Evolutionary conservation across 164 flowering plant species (phyloP).

Genomic region (Piper longum): DNA sequence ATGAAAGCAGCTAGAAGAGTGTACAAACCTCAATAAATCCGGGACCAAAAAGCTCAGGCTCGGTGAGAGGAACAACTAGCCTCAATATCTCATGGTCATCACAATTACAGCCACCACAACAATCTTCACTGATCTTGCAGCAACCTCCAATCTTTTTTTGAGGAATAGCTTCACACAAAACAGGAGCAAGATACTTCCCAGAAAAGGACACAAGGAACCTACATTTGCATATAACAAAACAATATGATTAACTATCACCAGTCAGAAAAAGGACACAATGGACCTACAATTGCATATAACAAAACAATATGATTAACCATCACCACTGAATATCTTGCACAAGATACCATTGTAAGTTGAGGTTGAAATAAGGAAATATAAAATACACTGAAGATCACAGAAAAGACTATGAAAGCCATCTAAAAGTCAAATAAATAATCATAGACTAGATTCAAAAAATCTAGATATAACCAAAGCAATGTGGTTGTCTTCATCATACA

Average conservation of each 20-base stretch:
- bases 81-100: conserved; percentile 38
- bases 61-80: conserved; percentile 41
- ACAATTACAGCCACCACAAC: conserved; percentile 11
- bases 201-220: conserved; percentile 84
- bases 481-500: too few relatives aligned
- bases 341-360: not conserved
- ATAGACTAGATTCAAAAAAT: too few relatives aligned
- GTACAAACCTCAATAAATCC: conserved; percentile 82
- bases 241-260: too few relatives aligned
- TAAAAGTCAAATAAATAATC: too few relatives aligned
- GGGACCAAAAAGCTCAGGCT: conserved; percentile 54
- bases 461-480: too few relatives aligned
- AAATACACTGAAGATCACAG: too few relatives aligned
- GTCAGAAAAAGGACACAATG: conserved; percentile 68
- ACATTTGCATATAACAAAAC: conserved; percentile 15
- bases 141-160: conserved; percentile 8
- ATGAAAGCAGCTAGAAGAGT: too few relatives aligned
- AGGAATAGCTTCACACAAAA: conserved; percentile 24
- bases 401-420: too few relatives aligned
- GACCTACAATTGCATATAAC: conserved; percentile 44
- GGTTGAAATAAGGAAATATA: too few relatives aligned
- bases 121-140: conserved; percentile 10
- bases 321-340: not conserved
- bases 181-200: conserved; percentile 58
- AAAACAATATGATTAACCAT: conserved; percentile 1